Evolutionary conservation across 2,329 filamentous ascomycete species (phyloP).

Genomic region (Fusarium sororula): DNA sequence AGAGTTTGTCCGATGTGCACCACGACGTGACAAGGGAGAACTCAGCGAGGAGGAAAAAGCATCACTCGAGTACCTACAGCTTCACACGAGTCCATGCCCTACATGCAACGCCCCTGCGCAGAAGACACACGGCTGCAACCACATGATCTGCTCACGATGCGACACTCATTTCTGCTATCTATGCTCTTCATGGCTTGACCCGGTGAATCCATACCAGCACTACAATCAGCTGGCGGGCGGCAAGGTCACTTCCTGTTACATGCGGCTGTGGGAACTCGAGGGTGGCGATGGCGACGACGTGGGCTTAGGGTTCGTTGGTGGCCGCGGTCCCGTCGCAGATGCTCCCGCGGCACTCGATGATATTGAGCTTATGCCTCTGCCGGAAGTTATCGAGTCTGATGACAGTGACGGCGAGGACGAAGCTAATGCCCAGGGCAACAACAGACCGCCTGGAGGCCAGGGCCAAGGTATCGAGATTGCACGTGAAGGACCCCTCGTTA

Average conservation of each 20-base stretch:
- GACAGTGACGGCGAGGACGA: conserved; percentile 47
- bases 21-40: conserved; percentile 72
- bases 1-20: conserved; percentile 76
- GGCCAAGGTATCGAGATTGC: conserved; percentile 56
- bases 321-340: conserved; percentile 35
- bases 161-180: conserved; percentile 95
- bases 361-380: conserved; percentile 32
- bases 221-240: conserved; percentile 74
- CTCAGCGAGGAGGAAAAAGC: conserved; percentile 87
- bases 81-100: conserved; percentile 87
- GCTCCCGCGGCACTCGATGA: conserved; percentile 22
- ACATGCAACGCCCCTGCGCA: conserved; percentile 86
- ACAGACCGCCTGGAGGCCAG: conserved; percentile 41
- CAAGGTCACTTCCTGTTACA: conserved; percentile 73
- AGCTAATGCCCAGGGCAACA: conserved; percentile 28
- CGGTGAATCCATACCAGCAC: conserved; percentile 85
- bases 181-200: conserved; percentile 85
- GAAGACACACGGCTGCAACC: conserved; percentile 94
- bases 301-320: conserved; percentile 56
- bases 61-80: conserved; percentile 81
- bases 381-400: conserved; percentile 47
- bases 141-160: conserved; percentile 94
- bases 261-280: conserved; percentile 90
- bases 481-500: conserved; percentile 65
- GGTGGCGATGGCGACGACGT: conserved; percentile 74